phyloP scores from a whole-genome alignment of 441 rosid species.

The Geranium incanum region DNA sequence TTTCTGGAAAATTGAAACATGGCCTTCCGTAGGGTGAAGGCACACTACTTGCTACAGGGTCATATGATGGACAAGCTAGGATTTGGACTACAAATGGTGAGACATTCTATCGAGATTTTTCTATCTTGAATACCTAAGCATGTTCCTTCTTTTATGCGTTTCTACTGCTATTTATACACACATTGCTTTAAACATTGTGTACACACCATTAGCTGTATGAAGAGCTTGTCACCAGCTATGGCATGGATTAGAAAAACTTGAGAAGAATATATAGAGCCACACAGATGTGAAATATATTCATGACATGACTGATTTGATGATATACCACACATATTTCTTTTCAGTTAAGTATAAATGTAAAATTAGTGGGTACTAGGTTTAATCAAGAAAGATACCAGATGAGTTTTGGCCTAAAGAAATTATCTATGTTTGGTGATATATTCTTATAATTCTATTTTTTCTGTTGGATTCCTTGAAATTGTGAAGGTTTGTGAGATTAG shows the following conservation, averaged over 20 bases:
- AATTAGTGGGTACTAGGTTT: neutral
- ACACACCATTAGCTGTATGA: neutral
- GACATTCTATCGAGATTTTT: slow-evolving; percentile 9
- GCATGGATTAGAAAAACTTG: neutral
- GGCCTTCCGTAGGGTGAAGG: slow-evolving; percentile 72
- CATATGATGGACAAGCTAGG: slow-evolving; percentile 98
- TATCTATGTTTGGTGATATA: neutral
- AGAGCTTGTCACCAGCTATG: neutral
- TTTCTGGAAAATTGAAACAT: neutral
- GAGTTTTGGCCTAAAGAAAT: neutral
- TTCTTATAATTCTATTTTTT: neutral
- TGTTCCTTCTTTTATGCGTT: neutral
- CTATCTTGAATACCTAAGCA: neutral
- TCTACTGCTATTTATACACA: neutral
- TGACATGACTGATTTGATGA: slow-evolving; percentile 1
- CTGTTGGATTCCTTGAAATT: neutral
- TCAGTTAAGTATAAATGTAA: neutral
- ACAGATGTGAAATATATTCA: neutral
- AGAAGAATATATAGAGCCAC: neutral
- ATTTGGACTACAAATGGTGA: slow-evolving; percentile 84
- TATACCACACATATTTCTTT: neutral
- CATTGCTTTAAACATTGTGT: neutral
- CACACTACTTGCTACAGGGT: slow-evolving; percentile 92
- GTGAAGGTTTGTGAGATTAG: neutral
- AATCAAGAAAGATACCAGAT: neutral